Base-by-base conservation (phyloP, 208 protist species). In the Trypanosoma conorhini region DNA sequence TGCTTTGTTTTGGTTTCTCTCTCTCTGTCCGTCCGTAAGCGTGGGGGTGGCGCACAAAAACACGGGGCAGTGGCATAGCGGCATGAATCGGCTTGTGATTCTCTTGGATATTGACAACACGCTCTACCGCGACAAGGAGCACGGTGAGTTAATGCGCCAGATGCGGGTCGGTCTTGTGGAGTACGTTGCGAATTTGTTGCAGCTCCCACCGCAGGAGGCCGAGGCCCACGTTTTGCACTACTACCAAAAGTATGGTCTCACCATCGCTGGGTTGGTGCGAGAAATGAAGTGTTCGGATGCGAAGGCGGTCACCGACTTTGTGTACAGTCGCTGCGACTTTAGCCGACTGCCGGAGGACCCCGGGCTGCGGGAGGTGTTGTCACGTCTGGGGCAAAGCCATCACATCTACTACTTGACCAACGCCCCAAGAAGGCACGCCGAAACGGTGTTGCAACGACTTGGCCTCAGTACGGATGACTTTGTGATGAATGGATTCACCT, bases 101-200 rank as follows among this genome's bases (percentile, higher is more conserved):
- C 68, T 95, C 22, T 46, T 95, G 26, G 89, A 95, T 62, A 88
- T 95, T 57, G 85, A 92, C 70, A 91, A 95, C 68, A 95, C 80
- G 13, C 73, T 95, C 21, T 92, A 92, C 79, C 56, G 76, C 55
- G 88, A 84, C 72, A 68, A 50, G 26, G 81, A 83, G 31, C 19
- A 26, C 9, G 90, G 82, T 0, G 71, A 76, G 33, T 81, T 92
- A 54, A 54, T 72, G 28, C 21, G 67, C 0, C 79, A 87, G 61
- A 91, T 94, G 85, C 82, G 78, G 55, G 68, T 76, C 28, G 73
- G 66, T 38, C 88, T 92, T 26, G 79, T 77, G 42, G 70, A 79
- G 33, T 91, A 76, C 68, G 76, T 81, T 22, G 44, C 50, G 13
- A 55, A 77, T 31, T 66, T 70, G 24, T 40, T 89, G 1, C 55